Evolutionary conservation across 163 green algal genomes (phyloP).

Genomic region (Chlamydomonas reinhardtii): DNA sequence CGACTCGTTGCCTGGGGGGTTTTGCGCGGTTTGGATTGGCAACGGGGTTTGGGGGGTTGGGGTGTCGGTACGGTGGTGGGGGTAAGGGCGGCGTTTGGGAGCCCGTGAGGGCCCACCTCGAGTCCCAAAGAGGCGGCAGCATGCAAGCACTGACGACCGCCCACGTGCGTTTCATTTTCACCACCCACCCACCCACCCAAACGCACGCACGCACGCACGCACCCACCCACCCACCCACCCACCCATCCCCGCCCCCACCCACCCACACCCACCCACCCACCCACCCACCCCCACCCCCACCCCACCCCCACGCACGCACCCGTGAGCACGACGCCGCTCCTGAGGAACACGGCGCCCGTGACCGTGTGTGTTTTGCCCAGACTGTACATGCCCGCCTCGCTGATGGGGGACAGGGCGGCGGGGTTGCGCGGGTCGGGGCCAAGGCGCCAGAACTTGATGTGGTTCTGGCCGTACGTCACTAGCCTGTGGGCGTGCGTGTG

Average conservation of each 20-base stretch:
- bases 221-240: background rate
- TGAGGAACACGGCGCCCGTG: conserved; percentile 67
- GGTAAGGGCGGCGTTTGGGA: background rate
- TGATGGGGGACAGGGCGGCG: background rate
- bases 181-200: no score
- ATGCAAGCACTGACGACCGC: no score
- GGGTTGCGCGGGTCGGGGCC: background rate
- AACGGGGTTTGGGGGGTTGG: background rate
- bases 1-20: conserved; percentile 63
- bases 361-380: conserved; percentile 67
- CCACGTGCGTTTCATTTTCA: no score
- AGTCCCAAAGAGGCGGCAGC: no score
- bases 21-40: background rate
- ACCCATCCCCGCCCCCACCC: background rate
- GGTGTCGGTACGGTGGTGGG: no score
- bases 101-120: no score
- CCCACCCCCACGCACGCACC: conserved; percentile 33
- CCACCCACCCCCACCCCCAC: background rate
- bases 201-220: no score
- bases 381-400: conserved; percentile 42
- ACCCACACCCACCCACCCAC: background rate
- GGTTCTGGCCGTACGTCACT: conserved; percentile 71
- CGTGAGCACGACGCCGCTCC: conserved; percentile 64
- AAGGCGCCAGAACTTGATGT: conserved; percentile 73
- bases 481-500: conserved; percentile 37